These are phyloP conservation scores for Hypericum androsaemum DNA, from an alignment of 345 rosid species.

Conservation along the genomic window DNA sequence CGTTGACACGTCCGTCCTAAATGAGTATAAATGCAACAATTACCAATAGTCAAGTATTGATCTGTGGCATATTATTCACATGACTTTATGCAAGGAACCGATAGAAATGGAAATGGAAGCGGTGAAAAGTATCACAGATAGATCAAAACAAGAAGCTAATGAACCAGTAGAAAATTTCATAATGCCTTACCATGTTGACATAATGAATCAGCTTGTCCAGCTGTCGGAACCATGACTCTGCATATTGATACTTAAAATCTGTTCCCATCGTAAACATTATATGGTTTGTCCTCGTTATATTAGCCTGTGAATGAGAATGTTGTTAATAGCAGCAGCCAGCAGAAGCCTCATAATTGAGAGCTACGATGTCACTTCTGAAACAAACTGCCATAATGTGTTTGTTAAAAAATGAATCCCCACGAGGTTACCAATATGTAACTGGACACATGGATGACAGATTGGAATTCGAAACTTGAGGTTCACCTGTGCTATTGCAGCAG, in stretches of 20 bases:
- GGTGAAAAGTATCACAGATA: too few relatives aligned
- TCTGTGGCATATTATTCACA: too few relatives aligned
- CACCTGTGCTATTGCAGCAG: slow-evolving; percentile 93
- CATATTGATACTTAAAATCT: slow-evolving; percentile 93
- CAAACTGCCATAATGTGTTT: too few relatives aligned
- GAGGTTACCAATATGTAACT: too few relatives aligned
- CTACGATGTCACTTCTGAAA: too few relatives aligned
- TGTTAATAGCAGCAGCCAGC: too few relatives aligned
- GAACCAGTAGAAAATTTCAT: slow-evolving; percentile 2
- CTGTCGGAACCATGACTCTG: slow-evolving; percentile 79
- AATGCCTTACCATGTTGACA: slow-evolving; percentile 64
- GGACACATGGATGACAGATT: not conserved
- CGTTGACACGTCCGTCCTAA: slow-evolving; percentile 96
- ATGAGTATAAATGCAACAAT: slow-evolving; percentile 12
- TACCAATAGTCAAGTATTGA: not conserved
- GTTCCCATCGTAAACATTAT: slow-evolving; percentile 99
- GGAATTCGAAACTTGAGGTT: slow-evolving; percentile 5
- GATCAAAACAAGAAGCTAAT: not conserved
- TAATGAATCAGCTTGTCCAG: slow-evolving; percentile 96
- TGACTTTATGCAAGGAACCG: too few relatives aligned
- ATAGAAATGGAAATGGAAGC: too few relatives aligned
- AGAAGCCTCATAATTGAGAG: too few relatives aligned
- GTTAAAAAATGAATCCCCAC: too few relatives aligned
- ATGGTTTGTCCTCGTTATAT: slow-evolving; percentile 79
- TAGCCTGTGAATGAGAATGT: slow-evolving; percentile 50